phyloP scores from a whole-genome alignment of 1,284 basidiomycete species.

The Ustilago lituana region DNA sequence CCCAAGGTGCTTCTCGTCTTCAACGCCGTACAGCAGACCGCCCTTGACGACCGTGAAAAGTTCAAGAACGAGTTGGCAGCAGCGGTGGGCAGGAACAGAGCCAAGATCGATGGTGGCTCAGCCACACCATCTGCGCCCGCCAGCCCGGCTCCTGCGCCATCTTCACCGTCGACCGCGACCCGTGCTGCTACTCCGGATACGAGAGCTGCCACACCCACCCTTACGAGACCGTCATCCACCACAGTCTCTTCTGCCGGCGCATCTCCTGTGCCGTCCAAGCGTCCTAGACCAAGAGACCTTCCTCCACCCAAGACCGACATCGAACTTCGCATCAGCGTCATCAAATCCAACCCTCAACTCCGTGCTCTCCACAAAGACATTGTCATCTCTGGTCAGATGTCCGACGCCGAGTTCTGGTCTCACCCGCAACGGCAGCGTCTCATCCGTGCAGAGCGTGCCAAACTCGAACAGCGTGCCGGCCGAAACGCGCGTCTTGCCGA shows the following conservation, averaged over 20 bases:
- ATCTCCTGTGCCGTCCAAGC: conserved; percentile 1
- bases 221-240: conserved; percentile 12
- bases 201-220: conserved; percentile 9
- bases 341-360: conserved; percentile 56
- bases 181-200: conserved; percentile 26
- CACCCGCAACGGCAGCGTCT: conserved; percentile 62
- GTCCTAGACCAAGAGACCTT: conserved; percentile 3
- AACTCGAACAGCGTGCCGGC: conserved; percentile 56
- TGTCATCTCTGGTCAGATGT: conserved; percentile 51
- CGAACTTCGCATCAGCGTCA: conserved; percentile 57
- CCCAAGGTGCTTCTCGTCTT: conserved; percentile 48
- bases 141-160: conserved; percentile 21
- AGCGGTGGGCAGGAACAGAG: conserved; percentile 37
- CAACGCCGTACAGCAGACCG: conserved; percentile 49
- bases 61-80: conserved; percentile 55
- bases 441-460: conserved; percentile 57
- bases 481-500: conserved; percentile 64
- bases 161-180: conserved; percentile 13
- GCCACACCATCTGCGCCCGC: conserved; percentile 8
- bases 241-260: conserved; percentile 1
- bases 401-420: conserved; percentile 65
- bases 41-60: conserved; percentile 48
- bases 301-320: conserved; percentile 45
- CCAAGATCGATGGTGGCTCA: conserved; percentile 14
- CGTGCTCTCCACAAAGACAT: conserved; percentile 62